phyloP scores from a whole-genome alignment of 1,284 basidiomycete genomes.

The Bjerkandera adusta region DNA sequence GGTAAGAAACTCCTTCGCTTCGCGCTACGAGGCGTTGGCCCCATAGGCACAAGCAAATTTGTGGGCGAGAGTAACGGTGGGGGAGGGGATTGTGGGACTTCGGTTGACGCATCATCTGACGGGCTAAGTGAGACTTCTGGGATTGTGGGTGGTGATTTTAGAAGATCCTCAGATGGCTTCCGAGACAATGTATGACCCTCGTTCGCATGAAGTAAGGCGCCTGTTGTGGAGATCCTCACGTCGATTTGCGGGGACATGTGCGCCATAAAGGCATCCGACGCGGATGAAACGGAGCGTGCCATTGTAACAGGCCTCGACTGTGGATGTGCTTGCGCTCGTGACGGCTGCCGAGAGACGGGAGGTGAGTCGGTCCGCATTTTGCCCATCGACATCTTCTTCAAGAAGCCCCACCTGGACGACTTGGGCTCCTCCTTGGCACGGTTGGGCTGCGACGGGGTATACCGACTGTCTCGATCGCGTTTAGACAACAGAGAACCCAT shows the following conservation, averaged over 20 bases:
- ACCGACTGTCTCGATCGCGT: conserved; percentile 13
- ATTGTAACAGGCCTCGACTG: conserved; percentile 9
- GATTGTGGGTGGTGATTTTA: conserved; percentile 28
- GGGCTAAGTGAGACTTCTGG: conserved; percentile 27
- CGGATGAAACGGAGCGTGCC: conserved; percentile 13
- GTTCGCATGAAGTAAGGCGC: conserved; percentile 39
- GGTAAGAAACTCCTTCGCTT: conserved; percentile 87
- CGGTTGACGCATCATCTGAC: conserved; percentile 23
- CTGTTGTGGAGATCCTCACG: conserved; percentile 67
- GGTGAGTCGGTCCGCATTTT: conserved; percentile 69
- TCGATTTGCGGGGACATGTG: conserved; percentile 55
- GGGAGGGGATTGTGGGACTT: conserved; percentile 24
- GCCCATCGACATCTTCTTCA: conserved; percentile 96
- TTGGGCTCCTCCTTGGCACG: conserved; percentile 45
- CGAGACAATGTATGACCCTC: conserved; percentile 34
- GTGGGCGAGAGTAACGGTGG: conserved; percentile 29
- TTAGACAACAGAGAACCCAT: conserved; percentile 13
- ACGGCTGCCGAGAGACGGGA: conserved; percentile 32
- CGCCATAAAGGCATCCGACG: conserved; percentile 9
- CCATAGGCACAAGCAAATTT: conserved; percentile 46
- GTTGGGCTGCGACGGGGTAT: conserved; percentile 13
- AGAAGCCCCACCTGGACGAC: conserved; percentile 83
- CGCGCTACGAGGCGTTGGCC: conserved; percentile 45
- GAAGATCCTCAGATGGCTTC: conserved; percentile 25
- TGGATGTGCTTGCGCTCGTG: conserved; percentile 19